Percentiles rank a stretch among this genome's conserved stretches.
Evolutionary conservation across 2,329 filamentous ascomycete species (phyloP).

Genomic region (Truncatella angustata): DNA sequence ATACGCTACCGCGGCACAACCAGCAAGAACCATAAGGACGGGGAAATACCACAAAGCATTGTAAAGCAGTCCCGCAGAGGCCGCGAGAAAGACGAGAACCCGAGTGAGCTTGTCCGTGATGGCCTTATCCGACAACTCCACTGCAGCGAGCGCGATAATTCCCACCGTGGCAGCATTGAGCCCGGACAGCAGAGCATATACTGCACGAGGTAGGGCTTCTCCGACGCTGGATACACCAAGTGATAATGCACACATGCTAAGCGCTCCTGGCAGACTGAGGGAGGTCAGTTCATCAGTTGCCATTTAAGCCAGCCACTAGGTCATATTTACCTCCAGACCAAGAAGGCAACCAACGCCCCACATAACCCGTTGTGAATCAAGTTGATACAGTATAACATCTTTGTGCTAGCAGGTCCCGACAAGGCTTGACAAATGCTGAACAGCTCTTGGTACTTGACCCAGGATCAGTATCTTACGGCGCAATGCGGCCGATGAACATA

Average conservation of each 20-base stretch:
- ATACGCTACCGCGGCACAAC: too few relatives aligned
- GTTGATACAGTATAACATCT: slow-evolving; percentile 69
- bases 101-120: slow-evolving; percentile 4
- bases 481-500: slow-evolving; percentile 28
- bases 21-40: too few relatives aligned
- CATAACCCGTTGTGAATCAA: slow-evolving; percentile 60
- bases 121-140: not conserved
- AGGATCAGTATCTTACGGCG: not conserved
- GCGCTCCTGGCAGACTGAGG: slow-evolving; percentile 61
- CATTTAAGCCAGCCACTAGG: not conserved
- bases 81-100: too few relatives aligned
- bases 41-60: too few relatives aligned
- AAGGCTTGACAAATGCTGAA: slow-evolving; percentile 69
- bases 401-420: slow-evolving; percentile 67
- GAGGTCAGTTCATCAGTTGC: not conserved
- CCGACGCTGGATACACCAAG: slow-evolving; percentile 62
- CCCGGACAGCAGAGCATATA: slow-evolving; percentile 69
- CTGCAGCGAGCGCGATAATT: not conserved
- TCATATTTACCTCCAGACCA: slow-evolving; percentile 57
- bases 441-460: slow-evolving; percentile 64
- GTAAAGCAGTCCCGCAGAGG: too few relatives aligned
- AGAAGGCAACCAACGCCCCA: slow-evolving; percentile 56
- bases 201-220: slow-evolving; percentile 56
- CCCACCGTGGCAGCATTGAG: slow-evolving; percentile 72
- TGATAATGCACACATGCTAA: slow-evolving; percentile 68